Evolutionary conservation across 768 basidiomycete species (phyloP).

Genomic region (Vishniacozyma victoriae): DNA sequence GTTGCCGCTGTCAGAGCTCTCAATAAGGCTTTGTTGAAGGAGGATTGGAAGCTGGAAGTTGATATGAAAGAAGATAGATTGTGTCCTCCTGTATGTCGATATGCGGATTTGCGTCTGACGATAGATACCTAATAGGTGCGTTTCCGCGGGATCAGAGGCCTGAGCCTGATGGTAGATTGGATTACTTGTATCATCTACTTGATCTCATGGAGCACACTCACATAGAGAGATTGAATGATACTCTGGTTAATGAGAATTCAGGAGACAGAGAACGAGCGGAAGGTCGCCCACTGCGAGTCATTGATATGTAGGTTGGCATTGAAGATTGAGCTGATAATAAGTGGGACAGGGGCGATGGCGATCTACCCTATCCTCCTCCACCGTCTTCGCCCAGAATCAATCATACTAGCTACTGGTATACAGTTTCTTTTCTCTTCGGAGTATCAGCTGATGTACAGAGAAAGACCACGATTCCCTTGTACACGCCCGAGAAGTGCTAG

Average conservation of each 20-base stretch:
- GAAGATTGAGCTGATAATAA: conserved; percentile 34
- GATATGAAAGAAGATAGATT: conserved; percentile 64
- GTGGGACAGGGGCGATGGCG: conserved; percentile 84
- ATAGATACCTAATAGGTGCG: conserved; percentile 40
- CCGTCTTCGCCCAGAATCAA: conserved; percentile 14
- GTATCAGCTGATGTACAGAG: conserved; percentile 52
- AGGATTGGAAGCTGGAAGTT: conserved; percentile 65
- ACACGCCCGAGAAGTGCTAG: conserved; percentile 58
- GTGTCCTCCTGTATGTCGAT: conserved; percentile 70
- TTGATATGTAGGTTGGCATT: conserved; percentile 60
- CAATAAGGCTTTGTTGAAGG: conserved; percentile 68
- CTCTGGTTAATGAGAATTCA: background rate
- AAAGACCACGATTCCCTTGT: conserved; percentile 61
- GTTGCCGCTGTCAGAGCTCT: conserved; percentile 66
- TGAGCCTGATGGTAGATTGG: too few relatives aligned
- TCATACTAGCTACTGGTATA: conserved; percentile 26
- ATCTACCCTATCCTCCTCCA: conserved; percentile 71
- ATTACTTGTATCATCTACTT: background rate
- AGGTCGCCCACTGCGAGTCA: conserved; percentile 45
- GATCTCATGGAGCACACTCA: background rate
- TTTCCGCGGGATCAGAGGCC: too few relatives aligned
- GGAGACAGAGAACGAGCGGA: too few relatives aligned
- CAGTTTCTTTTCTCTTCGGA: background rate
- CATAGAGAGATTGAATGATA: background rate
- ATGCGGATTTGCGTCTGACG: conserved; percentile 4